These are phyloP conservation scores for Fusarium compactum DNA, from an alignment of 2,329 filamentous ascomycete genomes.

Conservation along the genomic window DNA sequence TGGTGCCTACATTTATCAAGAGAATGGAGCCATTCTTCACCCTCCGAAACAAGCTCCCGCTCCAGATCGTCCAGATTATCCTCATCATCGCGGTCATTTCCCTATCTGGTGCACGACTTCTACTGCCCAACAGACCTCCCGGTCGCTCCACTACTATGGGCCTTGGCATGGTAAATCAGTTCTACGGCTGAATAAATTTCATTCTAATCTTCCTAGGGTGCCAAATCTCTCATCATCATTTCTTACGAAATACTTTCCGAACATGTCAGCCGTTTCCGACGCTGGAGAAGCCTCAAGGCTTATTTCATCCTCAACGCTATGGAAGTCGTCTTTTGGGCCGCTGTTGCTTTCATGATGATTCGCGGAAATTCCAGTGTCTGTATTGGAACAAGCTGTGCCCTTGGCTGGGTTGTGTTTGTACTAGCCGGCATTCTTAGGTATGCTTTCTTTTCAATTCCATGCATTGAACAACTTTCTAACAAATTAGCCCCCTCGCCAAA, in stretches of 20 bases:
- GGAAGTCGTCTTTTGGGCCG: slow-evolving; percentile 7
- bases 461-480: not conserved
- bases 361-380: not conserved
- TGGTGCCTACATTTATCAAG: slow-evolving; percentile 2
- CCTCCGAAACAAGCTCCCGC: slow-evolving; percentile 3
- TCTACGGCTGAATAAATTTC: not conserved
- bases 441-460: not conserved
- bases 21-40: slow-evolving; percentile 3
- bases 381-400: slow-evolving; percentile 1
- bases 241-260: slow-evolving; percentile 8
- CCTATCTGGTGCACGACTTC: slow-evolving; percentile 29
- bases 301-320: slow-evolving; percentile 8
- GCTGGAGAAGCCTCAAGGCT: slow-evolving; percentile 5
- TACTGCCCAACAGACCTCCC: slow-evolving; percentile 20
- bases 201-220: not conserved
- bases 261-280: not conserved
- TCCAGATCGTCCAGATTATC: slow-evolving; percentile 1
- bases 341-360: slow-evolving; percentile 8
- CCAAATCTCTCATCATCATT: slow-evolving; percentile 7
- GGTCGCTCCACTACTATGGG: slow-evolving; percentile 37
- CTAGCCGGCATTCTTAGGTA: slow-evolving; percentile 4
- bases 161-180: slow-evolving; percentile 32
- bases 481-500: not conserved
- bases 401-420: slow-evolving; percentile 5
- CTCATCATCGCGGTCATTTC: slow-evolving; percentile 20